Percentiles rank a stretch among this genome's conserved stretches.
Evolutionary conservation across 2,329 filamentous ascomycete species (phyloP).

Genomic region (Didymella glomerata): DNA sequence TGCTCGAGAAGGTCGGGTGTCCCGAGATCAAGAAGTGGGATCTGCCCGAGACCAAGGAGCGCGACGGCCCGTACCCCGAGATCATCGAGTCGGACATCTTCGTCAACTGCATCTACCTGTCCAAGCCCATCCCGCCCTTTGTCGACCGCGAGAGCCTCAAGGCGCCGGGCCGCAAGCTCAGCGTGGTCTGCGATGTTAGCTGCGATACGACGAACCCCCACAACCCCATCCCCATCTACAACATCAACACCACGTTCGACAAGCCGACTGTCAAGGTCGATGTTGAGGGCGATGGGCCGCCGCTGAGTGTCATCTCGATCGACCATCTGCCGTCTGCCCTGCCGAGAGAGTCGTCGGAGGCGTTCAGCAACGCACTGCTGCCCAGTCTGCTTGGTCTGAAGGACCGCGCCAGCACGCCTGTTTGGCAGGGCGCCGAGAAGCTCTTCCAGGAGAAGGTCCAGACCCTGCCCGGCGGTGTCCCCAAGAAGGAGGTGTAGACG

Average conservation of each 20-base stretch:
- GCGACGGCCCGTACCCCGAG: slow-evolving; percentile 77
- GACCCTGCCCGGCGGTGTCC: slow-evolving; percentile 64
- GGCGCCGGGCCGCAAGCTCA: slow-evolving; percentile 73
- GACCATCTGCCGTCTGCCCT: slow-evolving; percentile 67
- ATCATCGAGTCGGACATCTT: slow-evolving; percentile 70
- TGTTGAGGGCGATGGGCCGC: slow-evolving; percentile 64
- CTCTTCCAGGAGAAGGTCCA: slow-evolving; percentile 84
- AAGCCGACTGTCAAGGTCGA: slow-evolving; percentile 84
- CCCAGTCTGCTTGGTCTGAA: slow-evolving; percentile 81
- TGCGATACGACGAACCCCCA: slow-evolving; percentile 78
- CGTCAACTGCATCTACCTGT: slow-evolving; percentile 75
- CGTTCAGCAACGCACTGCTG: slow-evolving; percentile 80
- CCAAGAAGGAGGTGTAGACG: slow-evolving; percentile 40
- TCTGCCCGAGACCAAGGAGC: slow-evolving; percentile 74
- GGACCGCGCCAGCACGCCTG: slow-evolving; percentile 73
- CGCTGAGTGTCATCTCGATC: slow-evolving; percentile 77
- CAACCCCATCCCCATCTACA: slow-evolving; percentile 82
- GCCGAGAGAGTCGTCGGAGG: slow-evolving; percentile 85
- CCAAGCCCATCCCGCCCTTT: slow-evolving; percentile 80
- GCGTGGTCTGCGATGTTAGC: slow-evolving; percentile 64
- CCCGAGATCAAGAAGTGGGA: slow-evolving; percentile 77
- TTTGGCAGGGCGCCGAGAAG: slow-evolving; percentile 88
- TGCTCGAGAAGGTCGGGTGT: slow-evolving; percentile 78
- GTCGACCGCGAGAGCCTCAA: slow-evolving; percentile 75
- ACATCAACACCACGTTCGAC: slow-evolving; percentile 83